A percentile compares a stretch with the other conserved stretches of the same genome.
These are phyloP conservation scores for Fibroporia radiculosa DNA, from an alignment of 768 basidiomycete species.

Conservation along the genomic window DNA sequence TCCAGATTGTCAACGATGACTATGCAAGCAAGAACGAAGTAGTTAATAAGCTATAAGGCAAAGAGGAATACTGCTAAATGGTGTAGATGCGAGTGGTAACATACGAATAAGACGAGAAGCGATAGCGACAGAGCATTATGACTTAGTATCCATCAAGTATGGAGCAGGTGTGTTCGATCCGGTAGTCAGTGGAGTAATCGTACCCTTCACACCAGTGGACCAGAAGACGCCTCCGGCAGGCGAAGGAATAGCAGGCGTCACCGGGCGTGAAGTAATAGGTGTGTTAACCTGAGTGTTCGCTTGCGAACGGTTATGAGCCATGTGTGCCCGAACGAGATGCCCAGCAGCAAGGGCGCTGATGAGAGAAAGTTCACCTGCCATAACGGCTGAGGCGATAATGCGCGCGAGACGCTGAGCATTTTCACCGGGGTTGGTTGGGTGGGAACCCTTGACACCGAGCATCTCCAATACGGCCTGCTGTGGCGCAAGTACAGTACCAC, in stretches of 20 bases:
- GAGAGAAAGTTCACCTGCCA: conserved; percentile 94
- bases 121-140: neutral
- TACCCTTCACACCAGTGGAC: neutral
- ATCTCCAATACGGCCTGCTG: conserved; percentile 88
- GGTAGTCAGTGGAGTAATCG: neutral
- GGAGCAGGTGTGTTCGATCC: conserved; percentile 1
- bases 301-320: conserved; percentile 85
- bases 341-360: conserved; percentile 92
- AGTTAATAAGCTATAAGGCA: no score
- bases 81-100: neutral
- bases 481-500: conserved; percentile 87
- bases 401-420: conserved; percentile 88
- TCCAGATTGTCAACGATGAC: neutral
- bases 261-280: conserved; percentile 51
- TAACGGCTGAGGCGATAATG: conserved; percentile 85
- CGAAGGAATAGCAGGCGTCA: conserved; percentile 41
- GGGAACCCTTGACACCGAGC: conserved; percentile 89
- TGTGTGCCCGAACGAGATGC: conserved; percentile 88
- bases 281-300: conserved; percentile 77
- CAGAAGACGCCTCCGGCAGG: neutral
- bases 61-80: no score
- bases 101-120: neutral
- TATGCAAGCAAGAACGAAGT: neutral
- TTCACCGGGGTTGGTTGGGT: conserved; percentile 76
- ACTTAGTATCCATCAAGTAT: conserved; percentile 1